These are phyloP conservation scores for Penicillium freii DNA, from an alignment of 2,329 filamentous ascomycete species.

Conservation along the genomic window DNA sequence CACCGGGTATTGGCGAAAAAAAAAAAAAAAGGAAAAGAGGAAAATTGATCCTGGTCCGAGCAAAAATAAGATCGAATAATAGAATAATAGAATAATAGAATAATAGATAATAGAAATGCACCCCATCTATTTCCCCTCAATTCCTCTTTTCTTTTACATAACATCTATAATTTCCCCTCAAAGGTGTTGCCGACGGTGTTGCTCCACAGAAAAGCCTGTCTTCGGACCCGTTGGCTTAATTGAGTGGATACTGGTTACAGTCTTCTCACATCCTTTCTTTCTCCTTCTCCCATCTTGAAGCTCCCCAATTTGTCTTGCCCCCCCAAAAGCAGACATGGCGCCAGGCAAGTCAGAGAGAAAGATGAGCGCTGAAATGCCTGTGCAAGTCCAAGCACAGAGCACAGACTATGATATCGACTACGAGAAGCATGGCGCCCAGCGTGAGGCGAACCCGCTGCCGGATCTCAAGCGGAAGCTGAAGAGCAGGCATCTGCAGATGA, in stretches of 20 bases:
- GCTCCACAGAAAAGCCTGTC: slow-evolving; percentile 15
- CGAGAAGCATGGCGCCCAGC: slow-evolving; percentile 39
- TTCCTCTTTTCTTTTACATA: slow-evolving; percentile 26
- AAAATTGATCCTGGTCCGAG: not conserved
- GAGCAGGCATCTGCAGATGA: slow-evolving; percentile 92
- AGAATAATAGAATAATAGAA: not conserved
- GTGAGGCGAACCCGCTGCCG: slow-evolving; percentile 60
- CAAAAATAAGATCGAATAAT: not conserved
- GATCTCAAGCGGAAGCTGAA: slow-evolving; percentile 74
- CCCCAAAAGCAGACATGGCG: slow-evolving; percentile 26
- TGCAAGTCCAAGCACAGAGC: slow-evolving; percentile 19
- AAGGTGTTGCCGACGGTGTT: slow-evolving; percentile 5
- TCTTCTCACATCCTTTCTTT: slow-evolving; percentile 13
- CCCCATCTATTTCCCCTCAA: not conserved
- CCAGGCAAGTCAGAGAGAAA: slow-evolving; percentile 25
- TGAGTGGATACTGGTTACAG: slow-evolving; percentile 10
- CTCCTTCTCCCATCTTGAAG: not conserved
- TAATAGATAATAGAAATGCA: not conserved
- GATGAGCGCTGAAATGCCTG: slow-evolving; percentile 25
- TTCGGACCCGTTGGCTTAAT: slow-evolving; percentile 11
- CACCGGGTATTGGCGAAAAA: not conserved
- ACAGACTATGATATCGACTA: slow-evolving; percentile 33
- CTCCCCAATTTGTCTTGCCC: not conserved
- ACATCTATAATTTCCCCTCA: slow-evolving; percentile 9
- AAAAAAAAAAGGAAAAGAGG: not conserved